phyloP scores from a whole-genome alignment of 108 stramenopile genomes.

The Chaetoceros tenuissimus region DNA sequence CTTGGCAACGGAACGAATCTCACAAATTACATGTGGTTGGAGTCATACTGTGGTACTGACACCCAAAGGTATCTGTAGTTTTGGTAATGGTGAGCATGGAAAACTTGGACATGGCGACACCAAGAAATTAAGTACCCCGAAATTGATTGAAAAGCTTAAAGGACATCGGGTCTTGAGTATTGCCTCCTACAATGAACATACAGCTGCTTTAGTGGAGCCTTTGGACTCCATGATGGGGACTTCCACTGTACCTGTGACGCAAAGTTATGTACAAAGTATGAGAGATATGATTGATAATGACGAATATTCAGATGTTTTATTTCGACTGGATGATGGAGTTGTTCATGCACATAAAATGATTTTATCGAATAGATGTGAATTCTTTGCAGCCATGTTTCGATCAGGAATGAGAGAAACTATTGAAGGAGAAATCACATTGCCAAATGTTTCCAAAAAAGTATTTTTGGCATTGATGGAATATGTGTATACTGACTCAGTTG shows the following conservation, averaged over 20 bases:
- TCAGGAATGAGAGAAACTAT: slow-evolving; percentile 86
- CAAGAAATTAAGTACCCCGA: slow-evolving; percentile 82
- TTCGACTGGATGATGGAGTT: slow-evolving; percentile 81
- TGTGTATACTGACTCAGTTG: slow-evolving; percentile 90
- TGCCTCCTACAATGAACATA: slow-evolving; percentile 97
- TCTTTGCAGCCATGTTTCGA: slow-evolving; percentile 95
- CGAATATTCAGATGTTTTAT: slow-evolving; percentile 88
- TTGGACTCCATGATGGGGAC: slow-evolving; percentile 55
- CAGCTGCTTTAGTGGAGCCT: slow-evolving; percentile 86
- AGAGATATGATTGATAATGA: slow-evolving; percentile 84
- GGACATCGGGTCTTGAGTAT: slow-evolving; percentile 82
- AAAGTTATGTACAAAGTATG: slow-evolving; percentile 72
- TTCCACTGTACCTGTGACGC: slow-evolving; percentile 59
- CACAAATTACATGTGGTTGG: slow-evolving; percentile 93
- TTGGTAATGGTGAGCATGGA: slow-evolving; percentile 78
- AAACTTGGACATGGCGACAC: slow-evolving; percentile 87
- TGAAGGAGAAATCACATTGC: slow-evolving; percentile 55
- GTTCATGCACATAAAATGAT: slow-evolving; percentile 87
- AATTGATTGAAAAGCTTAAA: slow-evolving; percentile 80
- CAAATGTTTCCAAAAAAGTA: slow-evolving; percentile 57
- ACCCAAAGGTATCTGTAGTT: slow-evolving; percentile 73
- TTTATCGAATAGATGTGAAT: slow-evolving; percentile 85
- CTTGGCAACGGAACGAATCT: slow-evolving; percentile 55
- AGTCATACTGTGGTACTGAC: slow-evolving; percentile 89
- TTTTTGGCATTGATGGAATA: slow-evolving; percentile 91